Conservation (phyloP, 2,329 filamentous ascomycete genomes). For the Esteya vermicola region DNA sequence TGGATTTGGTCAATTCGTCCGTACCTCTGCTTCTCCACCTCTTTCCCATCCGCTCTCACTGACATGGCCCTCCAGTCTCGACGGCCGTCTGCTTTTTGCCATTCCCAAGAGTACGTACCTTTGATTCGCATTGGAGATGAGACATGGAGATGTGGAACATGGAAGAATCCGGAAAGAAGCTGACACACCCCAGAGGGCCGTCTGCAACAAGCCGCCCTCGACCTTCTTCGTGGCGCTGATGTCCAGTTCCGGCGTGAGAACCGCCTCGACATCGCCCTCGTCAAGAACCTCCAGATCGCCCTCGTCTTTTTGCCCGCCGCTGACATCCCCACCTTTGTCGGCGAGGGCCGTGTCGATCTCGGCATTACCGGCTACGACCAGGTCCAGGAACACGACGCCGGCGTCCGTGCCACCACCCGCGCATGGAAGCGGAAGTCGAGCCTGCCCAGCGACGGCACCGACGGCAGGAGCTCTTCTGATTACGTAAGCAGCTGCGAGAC, state of each 20-base stretch:
- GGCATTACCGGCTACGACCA: conserved; percentile 93
- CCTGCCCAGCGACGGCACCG: no score
- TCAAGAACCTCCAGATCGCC: conserved; percentile 91
- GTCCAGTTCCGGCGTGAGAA: conserved; percentile 94
- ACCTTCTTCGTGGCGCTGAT: conserved; percentile 84
- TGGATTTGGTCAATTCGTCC: conserved; percentile 42
- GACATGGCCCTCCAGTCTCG: conserved; percentile 56
- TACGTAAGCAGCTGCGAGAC: conserved; percentile 56
- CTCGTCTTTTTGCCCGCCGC: conserved; percentile 94
- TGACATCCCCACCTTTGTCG: conserved; percentile 95
- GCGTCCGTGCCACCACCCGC: conserved; percentile 33
- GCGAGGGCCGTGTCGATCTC: conserved; percentile 77
- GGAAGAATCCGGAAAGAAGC: no score
- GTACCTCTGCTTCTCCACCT: conserved; percentile 14
- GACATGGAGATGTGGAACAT: no score
- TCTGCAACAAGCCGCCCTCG: conserved; percentile 73
- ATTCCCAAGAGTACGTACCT: conserved; percentile 85
- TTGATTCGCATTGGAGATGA: no score
- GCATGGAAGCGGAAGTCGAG: no score
- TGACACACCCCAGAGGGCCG: conserved; percentile 59
- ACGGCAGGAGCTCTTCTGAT: no score
- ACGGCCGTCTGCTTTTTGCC: conserved; percentile 86
- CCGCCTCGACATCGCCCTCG: conserved; percentile 90
- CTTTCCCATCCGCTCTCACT: conserved; percentile 13
- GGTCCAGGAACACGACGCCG: conserved; percentile 76